Percentiles rank a stretch among this genome's conserved stretches.
Evolutionary conservation across 352 stramenopile species (phyloP).

Genomic region (Albugo laibachii): DNA sequence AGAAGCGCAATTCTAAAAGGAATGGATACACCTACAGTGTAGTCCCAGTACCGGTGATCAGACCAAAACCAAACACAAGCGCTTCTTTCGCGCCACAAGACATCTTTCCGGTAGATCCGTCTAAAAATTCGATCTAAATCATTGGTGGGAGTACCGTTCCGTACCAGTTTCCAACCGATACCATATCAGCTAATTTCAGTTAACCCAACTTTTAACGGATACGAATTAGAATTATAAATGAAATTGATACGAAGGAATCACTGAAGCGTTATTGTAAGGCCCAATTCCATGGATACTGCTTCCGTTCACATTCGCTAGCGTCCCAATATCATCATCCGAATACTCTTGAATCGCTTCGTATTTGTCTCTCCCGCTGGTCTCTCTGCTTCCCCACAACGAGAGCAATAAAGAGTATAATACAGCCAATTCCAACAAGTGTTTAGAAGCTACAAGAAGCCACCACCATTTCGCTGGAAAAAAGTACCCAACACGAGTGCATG

Average conservation of each 20-base stretch:
- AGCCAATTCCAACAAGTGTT: constrained; percentile 85
- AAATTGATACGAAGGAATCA: too few species aligned
- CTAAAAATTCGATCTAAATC: too few species aligned
- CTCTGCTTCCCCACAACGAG: constrained; percentile 78
- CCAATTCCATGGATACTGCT: too few species aligned
- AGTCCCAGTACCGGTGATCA: constrained; percentile 68
- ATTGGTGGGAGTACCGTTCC: too few species aligned
- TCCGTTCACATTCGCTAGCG: not conserved
- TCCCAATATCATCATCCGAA: constrained; percentile 22
- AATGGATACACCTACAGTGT: constrained; percentile 34
- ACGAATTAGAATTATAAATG: too few species aligned
- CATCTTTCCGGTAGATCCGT: constrained; percentile 14
- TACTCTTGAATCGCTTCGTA: constrained; percentile 64
- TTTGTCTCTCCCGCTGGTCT: constrained; percentile 38
- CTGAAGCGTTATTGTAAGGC: too few species aligned
- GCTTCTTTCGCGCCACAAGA: constrained; percentile 60
- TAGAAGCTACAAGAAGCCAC: constrained; percentile 87
- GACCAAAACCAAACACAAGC: constrained; percentile 55
- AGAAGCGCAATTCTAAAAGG: not conserved
- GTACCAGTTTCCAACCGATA: too few species aligned
- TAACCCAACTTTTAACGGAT: too few species aligned
- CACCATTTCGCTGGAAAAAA: constrained; percentile 76
- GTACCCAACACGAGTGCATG: constrained; percentile 71
- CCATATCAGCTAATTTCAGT: too few species aligned
- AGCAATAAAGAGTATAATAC: constrained; percentile 91